Percentiles rank a stretch among this genome's conserved stretches.
phyloP scores from a whole-genome alignment of 2,329 filamentous ascomycete genomes.

The Sordariomycetes sp. region DNA sequence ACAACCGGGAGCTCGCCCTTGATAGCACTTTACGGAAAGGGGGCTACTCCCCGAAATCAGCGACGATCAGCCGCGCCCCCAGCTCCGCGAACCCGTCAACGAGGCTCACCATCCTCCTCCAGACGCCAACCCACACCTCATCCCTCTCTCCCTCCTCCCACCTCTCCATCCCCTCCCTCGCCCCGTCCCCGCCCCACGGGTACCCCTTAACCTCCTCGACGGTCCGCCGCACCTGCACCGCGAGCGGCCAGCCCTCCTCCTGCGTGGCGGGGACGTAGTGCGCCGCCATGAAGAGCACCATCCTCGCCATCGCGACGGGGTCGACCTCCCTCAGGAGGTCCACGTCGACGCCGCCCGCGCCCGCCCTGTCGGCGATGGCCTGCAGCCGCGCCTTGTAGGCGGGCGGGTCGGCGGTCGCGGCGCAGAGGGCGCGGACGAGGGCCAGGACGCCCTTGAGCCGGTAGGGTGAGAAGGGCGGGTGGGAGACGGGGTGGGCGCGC shows the following conservation, averaged over 20 bases:
- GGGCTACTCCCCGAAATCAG: slow-evolving; percentile 23
- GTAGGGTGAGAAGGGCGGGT: slow-evolving; percentile 36
- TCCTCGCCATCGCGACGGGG: slow-evolving; percentile 42
- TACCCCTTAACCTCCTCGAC: slow-evolving; percentile 32
- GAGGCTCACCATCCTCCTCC: slow-evolving; percentile 36
- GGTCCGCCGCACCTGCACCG: slow-evolving; percentile 31
- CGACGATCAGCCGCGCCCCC: slow-evolving; percentile 29
- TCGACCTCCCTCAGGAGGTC: slow-evolving; percentile 31
- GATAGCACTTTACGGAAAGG: neutral
- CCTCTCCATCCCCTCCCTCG: slow-evolving; percentile 6
- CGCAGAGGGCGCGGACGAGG: slow-evolving; percentile 39
- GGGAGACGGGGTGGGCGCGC: slow-evolving; percentile 37
- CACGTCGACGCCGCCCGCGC: slow-evolving; percentile 4
- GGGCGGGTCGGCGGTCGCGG: slow-evolving; percentile 30
- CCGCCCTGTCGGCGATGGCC: neutral
- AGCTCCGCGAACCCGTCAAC: slow-evolving; percentile 34
- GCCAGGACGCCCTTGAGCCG: slow-evolving; percentile 40
- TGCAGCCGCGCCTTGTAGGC: neutral
- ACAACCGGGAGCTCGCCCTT: too few relatives aligned
- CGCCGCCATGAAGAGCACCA: slow-evolving; percentile 36
- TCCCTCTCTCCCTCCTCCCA: slow-evolving; percentile 21
- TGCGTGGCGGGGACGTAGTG: slow-evolving; percentile 29
- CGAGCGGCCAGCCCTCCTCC: slow-evolving; percentile 33
- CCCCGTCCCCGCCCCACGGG: slow-evolving; percentile 4
- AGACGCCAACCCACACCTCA: slow-evolving; percentile 31